Percentiles rank a stretch among this genome's conserved stretches.
These are phyloP conservation scores for Lactarius hengduanensis DNA, from an alignment of 768 basidiomycete genomes.

Conservation along the genomic window DNA sequence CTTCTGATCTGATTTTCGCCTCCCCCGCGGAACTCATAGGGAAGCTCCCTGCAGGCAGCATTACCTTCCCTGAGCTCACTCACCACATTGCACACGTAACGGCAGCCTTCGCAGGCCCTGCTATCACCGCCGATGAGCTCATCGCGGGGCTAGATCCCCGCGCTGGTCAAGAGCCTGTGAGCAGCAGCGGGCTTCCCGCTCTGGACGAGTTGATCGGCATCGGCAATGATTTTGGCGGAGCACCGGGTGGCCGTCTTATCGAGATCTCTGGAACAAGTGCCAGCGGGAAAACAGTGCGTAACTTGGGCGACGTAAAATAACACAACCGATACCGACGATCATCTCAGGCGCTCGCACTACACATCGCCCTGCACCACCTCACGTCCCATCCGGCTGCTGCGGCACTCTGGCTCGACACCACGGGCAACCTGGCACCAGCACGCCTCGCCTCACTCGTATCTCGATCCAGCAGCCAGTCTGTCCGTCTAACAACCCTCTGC, in stretches of 20 bases:
- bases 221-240: conserved; percentile 43
- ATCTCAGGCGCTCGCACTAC: conserved; percentile 56
- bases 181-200: conserved; percentile 42
- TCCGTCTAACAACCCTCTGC: conserved; percentile 20
- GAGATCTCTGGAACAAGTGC: conserved; percentile 67
- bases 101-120: conserved; percentile 11
- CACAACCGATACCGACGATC: conserved; percentile 11
- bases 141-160: conserved; percentile 30
- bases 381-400: conserved; percentile 37
- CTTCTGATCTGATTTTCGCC: conserved; percentile 21
- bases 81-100: conserved; percentile 23
- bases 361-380: conserved; percentile 57
- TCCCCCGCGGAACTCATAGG: conserved; percentile 12
- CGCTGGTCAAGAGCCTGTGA: conserved; percentile 32
- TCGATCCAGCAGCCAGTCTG: conserved; percentile 30
- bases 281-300: conserved; percentile 67
- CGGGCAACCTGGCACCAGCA: conserved; percentile 61
- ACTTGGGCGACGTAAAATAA: conserved; percentile 1
- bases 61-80: conserved; percentile 22
- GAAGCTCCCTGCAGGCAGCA: conserved; percentile 22
- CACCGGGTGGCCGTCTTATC: conserved; percentile 45
- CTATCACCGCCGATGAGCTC: conserved; percentile 36
- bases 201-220: conserved; percentile 55
- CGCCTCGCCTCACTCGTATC: conserved; percentile 40
- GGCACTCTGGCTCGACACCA: conserved; percentile 71